Evolutionary conservation across 225 moss, liverwort and hornwort genomes (phyloP).

Genomic region (Straminergon stramineum): DNA sequence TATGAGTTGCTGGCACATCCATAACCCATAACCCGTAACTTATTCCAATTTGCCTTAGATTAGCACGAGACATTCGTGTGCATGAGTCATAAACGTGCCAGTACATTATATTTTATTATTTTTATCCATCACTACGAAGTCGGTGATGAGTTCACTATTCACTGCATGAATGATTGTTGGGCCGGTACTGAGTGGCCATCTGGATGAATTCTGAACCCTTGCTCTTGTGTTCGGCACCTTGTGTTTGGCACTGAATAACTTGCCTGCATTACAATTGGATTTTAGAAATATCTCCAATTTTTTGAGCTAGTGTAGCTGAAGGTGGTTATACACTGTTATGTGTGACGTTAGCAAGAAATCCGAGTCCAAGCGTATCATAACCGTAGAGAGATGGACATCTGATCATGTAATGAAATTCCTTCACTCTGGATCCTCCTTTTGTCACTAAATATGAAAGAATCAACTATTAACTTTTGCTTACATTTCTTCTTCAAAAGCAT

Average conservation of each 20-base stretch:
- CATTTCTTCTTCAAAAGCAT: not conserved
- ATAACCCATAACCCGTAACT: not conserved
- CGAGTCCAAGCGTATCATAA: not conserved
- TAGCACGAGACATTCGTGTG: not conserved
- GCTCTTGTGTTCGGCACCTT: not conserved
- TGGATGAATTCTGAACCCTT: not conserved
- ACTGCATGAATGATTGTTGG: not conserved
- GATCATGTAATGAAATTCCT: not conserved
- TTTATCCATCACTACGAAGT: not conserved
- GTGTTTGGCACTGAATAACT: not conserved
- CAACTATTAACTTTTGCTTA: not conserved
- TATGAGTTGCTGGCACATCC: conserved; percentile 5
- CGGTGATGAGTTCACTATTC: not conserved
- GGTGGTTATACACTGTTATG: not conserved
- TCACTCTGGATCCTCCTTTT: too few species aligned
- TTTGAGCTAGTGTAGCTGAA: too few species aligned
- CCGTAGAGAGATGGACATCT: not conserved
- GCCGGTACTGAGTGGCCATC: not conserved
- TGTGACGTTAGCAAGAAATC: not conserved
- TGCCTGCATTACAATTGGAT: too few species aligned
- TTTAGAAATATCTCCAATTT: not conserved
- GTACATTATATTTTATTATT: not conserved
- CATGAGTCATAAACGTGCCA: not conserved
- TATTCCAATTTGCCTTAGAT: not conserved
- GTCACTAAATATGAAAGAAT: not conserved